Evolutionary conservation across 1,284 basidiomycete species (phyloP).

Genomic region (Austropuccinia psidii): DNA sequence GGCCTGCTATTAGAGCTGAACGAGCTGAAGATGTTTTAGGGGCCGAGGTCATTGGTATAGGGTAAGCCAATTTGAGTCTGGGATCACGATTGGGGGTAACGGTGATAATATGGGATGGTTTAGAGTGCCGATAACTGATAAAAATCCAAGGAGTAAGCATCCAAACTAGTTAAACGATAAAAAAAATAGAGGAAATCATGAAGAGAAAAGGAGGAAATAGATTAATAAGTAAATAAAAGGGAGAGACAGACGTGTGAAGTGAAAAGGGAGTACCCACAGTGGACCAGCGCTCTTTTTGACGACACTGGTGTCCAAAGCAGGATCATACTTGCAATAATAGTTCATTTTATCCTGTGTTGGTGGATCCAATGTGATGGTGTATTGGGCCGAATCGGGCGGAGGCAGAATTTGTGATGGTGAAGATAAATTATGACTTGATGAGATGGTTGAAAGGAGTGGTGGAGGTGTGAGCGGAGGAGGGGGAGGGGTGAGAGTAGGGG

Average conservation of each 20-base stretch:
- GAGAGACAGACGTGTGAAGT: conserved; percentile 4
- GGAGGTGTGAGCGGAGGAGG: conserved; percentile 43
- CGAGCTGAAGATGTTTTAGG: conserved; percentile 38
- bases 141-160: too few species aligned
- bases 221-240: too few species aligned
- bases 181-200: neutral
- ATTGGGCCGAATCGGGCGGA: too few species aligned
- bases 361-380: conserved; percentile 39
- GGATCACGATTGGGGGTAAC: conserved; percentile 10
- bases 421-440: neutral
- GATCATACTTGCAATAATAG: conserved; percentile 45
- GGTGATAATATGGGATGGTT: conserved; percentile 17
- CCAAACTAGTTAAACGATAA: too few species aligned
- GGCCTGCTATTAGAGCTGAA: conserved; percentile 38
- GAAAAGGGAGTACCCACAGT: conserved; percentile 24
- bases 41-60: conserved; percentile 36
- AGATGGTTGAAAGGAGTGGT: conserved; percentile 27
- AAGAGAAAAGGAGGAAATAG: neutral
- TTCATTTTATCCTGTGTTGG: conserved; percentile 39
- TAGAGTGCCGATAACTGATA: conserved; percentile 34
- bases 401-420: conserved; percentile 30
- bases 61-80: conserved; percentile 37
- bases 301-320: conserved; percentile 38
- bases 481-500: conserved; percentile 40
- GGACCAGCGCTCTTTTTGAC: conserved; percentile 36